A percentile compares a stretch with the other conserved stretches of the same genome.
Conservation (phyloP, 2,329 filamentous ascomycete genomes). For the Neonectria punicea region DNA sequence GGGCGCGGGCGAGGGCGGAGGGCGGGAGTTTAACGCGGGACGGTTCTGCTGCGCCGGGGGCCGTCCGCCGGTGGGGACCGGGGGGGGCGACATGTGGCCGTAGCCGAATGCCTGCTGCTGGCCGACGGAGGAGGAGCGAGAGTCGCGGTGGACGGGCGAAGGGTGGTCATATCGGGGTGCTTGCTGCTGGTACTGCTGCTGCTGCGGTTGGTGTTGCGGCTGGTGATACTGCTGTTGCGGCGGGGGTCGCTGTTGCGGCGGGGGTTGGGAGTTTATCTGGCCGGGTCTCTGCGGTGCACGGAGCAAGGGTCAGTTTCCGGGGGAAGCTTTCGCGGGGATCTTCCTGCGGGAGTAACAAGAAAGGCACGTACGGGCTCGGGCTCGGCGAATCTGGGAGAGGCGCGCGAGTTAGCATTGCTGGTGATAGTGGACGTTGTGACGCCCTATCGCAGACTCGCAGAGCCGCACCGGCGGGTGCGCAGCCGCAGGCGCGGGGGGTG, state of each 20-base stretch:
- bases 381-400: conserved; percentile 72
- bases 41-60: conserved; percentile 57
- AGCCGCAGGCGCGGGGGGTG: conserved; percentile 12
- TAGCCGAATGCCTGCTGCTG: conserved; percentile 46
- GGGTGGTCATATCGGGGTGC: conserved; percentile 61
- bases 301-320: conserved; percentile 29
- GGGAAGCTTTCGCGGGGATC: conserved; percentile 4
- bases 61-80: conserved; percentile 55
- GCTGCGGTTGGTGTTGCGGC: conserved; percentile 45
- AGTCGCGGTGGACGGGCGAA: conserved; percentile 48
- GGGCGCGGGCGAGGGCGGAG: conserved; percentile 72
- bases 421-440: conserved; percentile 20
- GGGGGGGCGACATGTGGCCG: conserved; percentile 63
- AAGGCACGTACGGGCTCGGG: conserved; percentile 67
- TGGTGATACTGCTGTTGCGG: conserved; percentile 47
- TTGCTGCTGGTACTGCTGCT: conserved; percentile 24
- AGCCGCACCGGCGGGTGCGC: conserved; percentile 30
- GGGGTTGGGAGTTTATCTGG: conserved; percentile 42
- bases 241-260: conserved; percentile 42
- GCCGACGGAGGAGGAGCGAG: conserved; percentile 39
- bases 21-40: conserved; percentile 67
- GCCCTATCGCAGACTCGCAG: conserved; percentile 29
- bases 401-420: conserved; percentile 39
- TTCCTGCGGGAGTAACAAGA: neutral
- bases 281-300: conserved; percentile 51